These are phyloP conservation scores for Candida insectorum DNA, from an alignment of 805 yeast species.

Conservation along the genomic window DNA sequence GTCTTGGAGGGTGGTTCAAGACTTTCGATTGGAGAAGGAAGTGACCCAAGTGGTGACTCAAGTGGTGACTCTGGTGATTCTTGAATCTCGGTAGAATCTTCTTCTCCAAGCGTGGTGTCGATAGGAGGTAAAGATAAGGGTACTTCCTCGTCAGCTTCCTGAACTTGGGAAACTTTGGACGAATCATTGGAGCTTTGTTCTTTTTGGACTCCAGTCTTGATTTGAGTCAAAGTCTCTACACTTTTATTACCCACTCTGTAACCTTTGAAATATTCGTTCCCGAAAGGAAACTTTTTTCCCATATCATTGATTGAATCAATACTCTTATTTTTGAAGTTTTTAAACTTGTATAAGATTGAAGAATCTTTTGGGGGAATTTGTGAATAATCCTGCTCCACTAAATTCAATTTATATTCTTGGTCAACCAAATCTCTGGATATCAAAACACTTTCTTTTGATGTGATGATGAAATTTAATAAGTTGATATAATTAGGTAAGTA, in stretches of 20 bases:
- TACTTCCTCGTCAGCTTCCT: neutral
- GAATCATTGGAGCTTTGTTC: too few relatives aligned
- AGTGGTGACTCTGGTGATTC: neutral
- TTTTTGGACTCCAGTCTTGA: too few relatives aligned
- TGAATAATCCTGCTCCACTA: conserved; percentile 1
- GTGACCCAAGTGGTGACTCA: neutral
- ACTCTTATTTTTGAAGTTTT: conserved; percentile 12
- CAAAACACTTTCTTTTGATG: conserved; percentile 7
- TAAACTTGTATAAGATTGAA: conserved; percentile 10
- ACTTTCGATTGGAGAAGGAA: neutral
- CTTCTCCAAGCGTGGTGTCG: neutral
- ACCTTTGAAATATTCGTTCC: conserved; percentile 5
- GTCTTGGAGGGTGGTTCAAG: too few relatives aligned
- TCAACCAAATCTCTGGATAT: conserved; percentile 3
- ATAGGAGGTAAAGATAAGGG: too few relatives aligned
- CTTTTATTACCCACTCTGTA: conserved; percentile 10
- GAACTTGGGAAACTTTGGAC: too few relatives aligned
- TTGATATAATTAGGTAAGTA: conserved; percentile 16
- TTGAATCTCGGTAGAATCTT: neutral
- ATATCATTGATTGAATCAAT: conserved; percentile 13
- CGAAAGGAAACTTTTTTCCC: conserved; percentile 3
- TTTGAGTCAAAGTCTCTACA: conserved; percentile 1
- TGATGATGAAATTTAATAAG: conserved; percentile 16
- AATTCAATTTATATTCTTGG: conserved; percentile 1
- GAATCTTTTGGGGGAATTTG: neutral